phyloP scores from a whole-genome alignment of 108 stramenopile genomes.

The Fragilariopsis cylindrus region DNA sequence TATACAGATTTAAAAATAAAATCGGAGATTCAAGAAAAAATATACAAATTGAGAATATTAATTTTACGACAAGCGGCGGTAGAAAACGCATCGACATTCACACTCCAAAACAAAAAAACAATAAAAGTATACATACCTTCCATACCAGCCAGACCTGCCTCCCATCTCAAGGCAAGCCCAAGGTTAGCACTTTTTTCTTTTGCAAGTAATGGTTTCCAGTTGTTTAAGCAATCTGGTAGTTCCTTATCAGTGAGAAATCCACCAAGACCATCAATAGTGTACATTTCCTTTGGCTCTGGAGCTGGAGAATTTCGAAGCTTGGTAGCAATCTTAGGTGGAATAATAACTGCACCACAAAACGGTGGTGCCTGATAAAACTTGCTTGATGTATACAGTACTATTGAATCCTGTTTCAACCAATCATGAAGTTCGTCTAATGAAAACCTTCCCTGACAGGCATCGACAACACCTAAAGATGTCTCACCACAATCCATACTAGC shows the following conservation, averaged over 20 bases:
- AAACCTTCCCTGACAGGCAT: constrained; percentile 76
- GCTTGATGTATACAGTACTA: constrained; percentile 70
- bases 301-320: constrained; percentile 46
- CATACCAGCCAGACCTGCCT: constrained; percentile 75
- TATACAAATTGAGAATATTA: neutral
- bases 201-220: constrained; percentile 50
- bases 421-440: constrained; percentile 55
- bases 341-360: constrained; percentile 62
- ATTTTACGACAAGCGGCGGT: neutral
- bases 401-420: constrained; percentile 67
- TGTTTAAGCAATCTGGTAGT: constrained; percentile 50
- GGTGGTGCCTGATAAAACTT: constrained; percentile 81
- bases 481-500: constrained; percentile 49
- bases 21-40: neutral
- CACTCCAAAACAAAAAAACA: neutral
- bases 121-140: constrained; percentile 33
- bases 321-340: constrained; percentile 52
- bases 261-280: constrained; percentile 50
- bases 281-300: constrained; percentile 47
- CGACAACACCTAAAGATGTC: constrained; percentile 60
- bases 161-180: constrained; percentile 71
- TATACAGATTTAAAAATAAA: neutral
- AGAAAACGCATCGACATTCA: neutral
- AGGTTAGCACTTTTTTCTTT: constrained; percentile 48
- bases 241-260: constrained; percentile 73